A percentile compares a stretch with the other conserved stretches of the same genome.
These are phyloP conservation scores for Rhytidiadelphus loreus DNA, from an alignment of 225 moss, liverwort and hornwort genomes.

Conservation along the genomic window DNA sequence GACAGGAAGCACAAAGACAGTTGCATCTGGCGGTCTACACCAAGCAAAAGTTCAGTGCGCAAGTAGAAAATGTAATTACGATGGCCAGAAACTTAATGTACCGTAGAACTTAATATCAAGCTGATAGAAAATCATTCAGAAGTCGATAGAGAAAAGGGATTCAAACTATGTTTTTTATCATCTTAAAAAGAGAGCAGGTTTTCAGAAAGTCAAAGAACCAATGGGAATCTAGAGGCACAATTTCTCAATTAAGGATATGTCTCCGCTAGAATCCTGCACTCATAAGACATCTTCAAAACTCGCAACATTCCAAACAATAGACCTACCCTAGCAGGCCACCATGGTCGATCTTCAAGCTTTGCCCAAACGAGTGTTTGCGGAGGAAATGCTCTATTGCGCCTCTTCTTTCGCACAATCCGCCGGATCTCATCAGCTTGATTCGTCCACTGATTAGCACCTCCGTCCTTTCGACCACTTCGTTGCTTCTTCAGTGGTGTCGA, in stretches of 20 bases:
- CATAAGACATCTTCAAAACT: not conserved
- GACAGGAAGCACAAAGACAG: not conserved
- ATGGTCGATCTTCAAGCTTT: conserved; percentile 62
- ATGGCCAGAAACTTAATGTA: not conserved
- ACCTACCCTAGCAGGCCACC: conserved; percentile 96
- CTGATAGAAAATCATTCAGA: not conserved
- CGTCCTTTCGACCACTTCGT: conserved; percentile 84
- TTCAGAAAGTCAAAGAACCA: not conserved
- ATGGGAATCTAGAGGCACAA: not conserved
- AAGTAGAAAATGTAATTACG: not conserved
- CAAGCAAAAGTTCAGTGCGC: not conserved
- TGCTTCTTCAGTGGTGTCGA: conserved; percentile 69
- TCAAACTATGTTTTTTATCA: not conserved
- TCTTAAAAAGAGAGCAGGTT: not conserved
- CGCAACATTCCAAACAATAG: not conserved
- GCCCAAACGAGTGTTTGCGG: conserved; percentile 85
- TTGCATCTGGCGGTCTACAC: not conserved
- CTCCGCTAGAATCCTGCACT: not conserved
- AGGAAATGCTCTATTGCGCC: conserved; percentile 57
- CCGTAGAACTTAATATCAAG: not conserved
- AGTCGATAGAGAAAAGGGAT: not conserved
- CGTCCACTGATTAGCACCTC: conserved; percentile 82
- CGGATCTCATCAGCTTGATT: conserved; percentile 70
- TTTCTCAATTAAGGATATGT: not conserved
- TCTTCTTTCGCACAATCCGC: conserved; percentile 67